phyloP scores from a whole-genome alignment of 495 filamentous ascomycete species.

The Podospora pseudoanserina region DNA sequence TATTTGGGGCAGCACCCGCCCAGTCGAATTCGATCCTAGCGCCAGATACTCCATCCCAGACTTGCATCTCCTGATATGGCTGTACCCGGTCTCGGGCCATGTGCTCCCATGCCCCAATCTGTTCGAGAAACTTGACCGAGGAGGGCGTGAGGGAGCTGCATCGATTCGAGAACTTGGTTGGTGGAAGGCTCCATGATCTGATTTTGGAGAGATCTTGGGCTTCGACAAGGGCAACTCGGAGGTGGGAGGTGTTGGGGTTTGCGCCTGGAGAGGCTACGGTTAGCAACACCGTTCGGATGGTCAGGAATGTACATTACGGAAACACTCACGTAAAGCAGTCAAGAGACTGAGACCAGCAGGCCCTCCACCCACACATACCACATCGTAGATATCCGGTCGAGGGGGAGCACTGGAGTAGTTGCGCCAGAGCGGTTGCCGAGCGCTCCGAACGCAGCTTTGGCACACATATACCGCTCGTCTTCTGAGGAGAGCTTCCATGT shows the following conservation, averaged over 20 bases:
- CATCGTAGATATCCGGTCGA: constrained; percentile 73
- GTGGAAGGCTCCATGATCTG: constrained; percentile 59
- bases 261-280: constrained; percentile 44
- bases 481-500: constrained; percentile 28
- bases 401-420: constrained; percentile 37
- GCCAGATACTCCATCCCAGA: constrained; percentile 92
- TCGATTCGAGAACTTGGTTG: constrained; percentile 79
- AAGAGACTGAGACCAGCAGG: constrained; percentile 88
- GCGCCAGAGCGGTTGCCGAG: constrained; percentile 33
- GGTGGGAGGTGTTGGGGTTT: constrained; percentile 65
- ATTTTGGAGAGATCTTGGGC: constrained; percentile 72
- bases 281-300: neutral
- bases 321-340: constrained; percentile 71
- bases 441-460: constrained; percentile 41
- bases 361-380: constrained; percentile 94
- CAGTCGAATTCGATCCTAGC: constrained; percentile 87
- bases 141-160: constrained; percentile 90
- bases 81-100: constrained; percentile 68
- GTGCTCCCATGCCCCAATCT: constrained; percentile 86
- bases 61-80: constrained; percentile 85
- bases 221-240: constrained; percentile 88
- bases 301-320: neutral
- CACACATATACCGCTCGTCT: constrained; percentile 38
- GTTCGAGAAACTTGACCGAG: constrained; percentile 64
- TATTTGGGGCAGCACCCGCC: constrained; percentile 46